Percentiles rank a stretch among this genome's conserved stretches.
Evolutionary conservation across 1,284 basidiomycete genomes (phyloP).

Genomic region (Ustilago loliicola): DNA sequence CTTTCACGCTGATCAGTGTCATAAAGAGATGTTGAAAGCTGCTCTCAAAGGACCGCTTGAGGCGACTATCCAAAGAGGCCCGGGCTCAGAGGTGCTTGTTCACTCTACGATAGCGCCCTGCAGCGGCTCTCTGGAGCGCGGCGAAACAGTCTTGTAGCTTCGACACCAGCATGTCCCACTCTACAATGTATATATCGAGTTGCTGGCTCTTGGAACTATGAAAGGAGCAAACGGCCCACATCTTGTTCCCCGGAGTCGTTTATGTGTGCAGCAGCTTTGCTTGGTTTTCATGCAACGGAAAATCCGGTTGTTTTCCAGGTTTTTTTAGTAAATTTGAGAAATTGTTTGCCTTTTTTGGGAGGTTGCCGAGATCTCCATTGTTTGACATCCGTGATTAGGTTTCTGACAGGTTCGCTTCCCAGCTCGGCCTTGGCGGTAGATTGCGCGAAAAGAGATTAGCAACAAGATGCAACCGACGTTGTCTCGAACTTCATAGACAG

Average conservation of each 20-base stretch:
- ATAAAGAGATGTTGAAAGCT: neutral
- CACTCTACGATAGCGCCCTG: neutral
- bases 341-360: neutral
- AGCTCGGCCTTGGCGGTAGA: slow-evolving; percentile 5
- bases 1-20: neutral
- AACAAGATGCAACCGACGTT: neutral
- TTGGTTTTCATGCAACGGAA: neutral
- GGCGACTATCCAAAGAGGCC: neutral
- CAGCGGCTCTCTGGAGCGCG: neutral
- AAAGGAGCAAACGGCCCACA: neutral
- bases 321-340: neutral
- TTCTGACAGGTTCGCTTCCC: slow-evolving; percentile 36
- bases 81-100: neutral
- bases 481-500: neutral
- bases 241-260: neutral
- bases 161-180: neutral
- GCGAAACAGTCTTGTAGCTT: neutral
- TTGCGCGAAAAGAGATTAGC: neutral
- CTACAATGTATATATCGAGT: neutral
- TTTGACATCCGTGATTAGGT: slow-evolving; percentile 33
- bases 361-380: slow-evolving; percentile 10
- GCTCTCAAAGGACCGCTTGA: neutral
- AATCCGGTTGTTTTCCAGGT: slow-evolving; percentile 1
- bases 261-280: neutral
- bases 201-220: neutral